Evolutionary conservation across 1,284 basidiomycete genomes (phyloP).

Genomic region (Rhodotorula sp.): DNA sequence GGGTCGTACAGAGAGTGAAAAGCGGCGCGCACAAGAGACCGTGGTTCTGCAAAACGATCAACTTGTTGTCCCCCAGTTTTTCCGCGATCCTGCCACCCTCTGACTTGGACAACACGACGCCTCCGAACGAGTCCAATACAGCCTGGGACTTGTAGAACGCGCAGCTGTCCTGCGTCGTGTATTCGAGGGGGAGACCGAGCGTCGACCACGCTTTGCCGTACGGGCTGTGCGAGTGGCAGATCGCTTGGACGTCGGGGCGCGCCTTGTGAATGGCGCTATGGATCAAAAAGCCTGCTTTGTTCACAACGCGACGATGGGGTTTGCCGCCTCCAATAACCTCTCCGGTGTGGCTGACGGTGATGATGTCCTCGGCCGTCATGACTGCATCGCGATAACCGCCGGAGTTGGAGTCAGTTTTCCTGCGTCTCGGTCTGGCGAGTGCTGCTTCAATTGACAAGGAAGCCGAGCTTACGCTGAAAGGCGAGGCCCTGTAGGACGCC

Average conservation of each 20-base stretch:
- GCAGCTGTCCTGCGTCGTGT: constrained; percentile 49
- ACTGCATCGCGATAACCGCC: neutral
- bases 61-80: constrained; percentile 51
- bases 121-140: constrained; percentile 53
- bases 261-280: constrained; percentile 44
- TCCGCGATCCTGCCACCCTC: constrained; percentile 61
- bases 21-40: constrained; percentile 47
- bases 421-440: too few species aligned
- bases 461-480: neutral
- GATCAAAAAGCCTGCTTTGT: constrained; percentile 35
- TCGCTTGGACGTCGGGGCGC: constrained; percentile 62
- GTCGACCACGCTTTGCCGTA: constrained; percentile 64
- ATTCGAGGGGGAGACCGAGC: constrained; percentile 54
- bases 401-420: neutral
- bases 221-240: constrained; percentile 63
- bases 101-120: constrained; percentile 60
- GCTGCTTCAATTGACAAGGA: neutral
- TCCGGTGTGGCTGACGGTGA: constrained; percentile 55
- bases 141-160: constrained; percentile 43
- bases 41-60: constrained; percentile 58
- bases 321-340: constrained; percentile 54
- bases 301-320: constrained; percentile 45
- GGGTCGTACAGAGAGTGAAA: neutral
- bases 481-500: neutral
- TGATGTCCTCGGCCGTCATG: constrained; percentile 37